Conservation (phyloP, 345 rosid species). For the Eucalyptus tenuipes region DNA sequence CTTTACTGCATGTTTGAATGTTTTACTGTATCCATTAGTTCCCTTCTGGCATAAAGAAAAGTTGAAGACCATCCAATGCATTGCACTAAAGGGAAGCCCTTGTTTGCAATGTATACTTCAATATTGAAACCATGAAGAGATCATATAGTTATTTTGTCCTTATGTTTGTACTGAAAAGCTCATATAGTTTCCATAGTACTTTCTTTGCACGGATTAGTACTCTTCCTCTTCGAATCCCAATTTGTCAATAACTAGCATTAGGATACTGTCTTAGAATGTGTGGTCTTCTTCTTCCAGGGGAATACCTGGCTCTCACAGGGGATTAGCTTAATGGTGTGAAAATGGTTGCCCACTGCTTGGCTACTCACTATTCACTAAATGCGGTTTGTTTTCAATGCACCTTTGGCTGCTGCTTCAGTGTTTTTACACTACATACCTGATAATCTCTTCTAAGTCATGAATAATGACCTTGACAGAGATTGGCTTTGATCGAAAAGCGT, state of each 20-base stretch:
- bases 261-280: not conserved
- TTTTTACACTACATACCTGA: not conserved
- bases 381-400: conserved; percentile 24
- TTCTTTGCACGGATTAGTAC: not conserved
- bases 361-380: conserved; percentile 72
- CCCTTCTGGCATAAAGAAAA: no score
- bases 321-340: conserved; percentile 77
- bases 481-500: conserved; percentile 59
- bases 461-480: conserved; percentile 42
- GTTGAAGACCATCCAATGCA: not conserved
- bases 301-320: conserved; percentile 77
- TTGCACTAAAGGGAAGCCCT: not conserved
- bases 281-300: conserved; percentile 35
- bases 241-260: not conserved
- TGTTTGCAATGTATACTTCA: not conserved
- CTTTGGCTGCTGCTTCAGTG: not conserved
- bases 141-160: not conserved
- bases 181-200: not conserved
- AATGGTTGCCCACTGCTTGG: conserved; percentile 90
- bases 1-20: not conserved
- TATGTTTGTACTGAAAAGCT: not conserved
- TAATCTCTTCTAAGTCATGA: not conserved
- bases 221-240: not conserved
- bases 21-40: no score
- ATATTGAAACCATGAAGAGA: not conserved